These are phyloP conservation scores for Amylostereum areolatum DNA, from an alignment of 1,284 basidiomycete species.

Conservation along the genomic window DNA sequence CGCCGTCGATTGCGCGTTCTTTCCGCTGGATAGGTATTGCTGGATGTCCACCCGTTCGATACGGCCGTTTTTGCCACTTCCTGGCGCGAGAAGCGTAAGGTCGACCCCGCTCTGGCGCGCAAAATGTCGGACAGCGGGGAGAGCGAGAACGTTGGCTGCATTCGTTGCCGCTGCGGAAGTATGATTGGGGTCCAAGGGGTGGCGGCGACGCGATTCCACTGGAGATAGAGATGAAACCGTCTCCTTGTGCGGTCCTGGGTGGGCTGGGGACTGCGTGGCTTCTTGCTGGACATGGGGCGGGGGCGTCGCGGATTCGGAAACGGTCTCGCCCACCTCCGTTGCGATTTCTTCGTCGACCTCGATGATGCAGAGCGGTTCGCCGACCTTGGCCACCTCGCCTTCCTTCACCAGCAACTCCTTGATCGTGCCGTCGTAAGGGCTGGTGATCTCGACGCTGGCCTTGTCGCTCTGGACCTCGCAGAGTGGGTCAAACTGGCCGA, in stretches of 20 bases:
- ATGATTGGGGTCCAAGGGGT: conserved; percentile 65
- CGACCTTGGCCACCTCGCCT: conserved; percentile 86
- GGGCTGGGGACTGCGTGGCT: conserved; percentile 6
- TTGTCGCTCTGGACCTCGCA: conserved; percentile 97
- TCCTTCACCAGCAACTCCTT: conserved; percentile 71
- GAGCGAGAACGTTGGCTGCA: conserved; percentile 48
- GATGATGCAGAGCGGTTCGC: conserved; percentile 77
- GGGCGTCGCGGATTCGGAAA: conserved; percentile 9
- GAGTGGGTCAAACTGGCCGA: conserved; percentile 80
- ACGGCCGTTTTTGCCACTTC: conserved; percentile 72
- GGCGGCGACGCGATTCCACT: conserved; percentile 28
- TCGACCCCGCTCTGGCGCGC: conserved; percentile 65
- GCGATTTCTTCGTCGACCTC: conserved; percentile 62
- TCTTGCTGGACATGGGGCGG: conserved; percentile 16
- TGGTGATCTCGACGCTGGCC: conserved; percentile 90
- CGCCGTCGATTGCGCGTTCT: conserved; percentile 5
- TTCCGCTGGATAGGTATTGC: conserved; percentile 37
- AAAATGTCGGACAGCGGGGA: conserved; percentile 76
- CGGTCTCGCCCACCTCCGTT: conserved; percentile 9
- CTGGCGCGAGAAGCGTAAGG: conserved; percentile 51
- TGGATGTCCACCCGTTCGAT: conserved; percentile 77
- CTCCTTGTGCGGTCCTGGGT: neutral
- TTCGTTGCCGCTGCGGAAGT: conserved; percentile 17
- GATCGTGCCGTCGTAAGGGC: conserved; percentile 78
- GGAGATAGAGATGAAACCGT: conserved; percentile 8